phyloP scores from a whole-genome alignment of 2,329 filamentous ascomycete genomes.

The Colletotrichum somersetense region DNA sequence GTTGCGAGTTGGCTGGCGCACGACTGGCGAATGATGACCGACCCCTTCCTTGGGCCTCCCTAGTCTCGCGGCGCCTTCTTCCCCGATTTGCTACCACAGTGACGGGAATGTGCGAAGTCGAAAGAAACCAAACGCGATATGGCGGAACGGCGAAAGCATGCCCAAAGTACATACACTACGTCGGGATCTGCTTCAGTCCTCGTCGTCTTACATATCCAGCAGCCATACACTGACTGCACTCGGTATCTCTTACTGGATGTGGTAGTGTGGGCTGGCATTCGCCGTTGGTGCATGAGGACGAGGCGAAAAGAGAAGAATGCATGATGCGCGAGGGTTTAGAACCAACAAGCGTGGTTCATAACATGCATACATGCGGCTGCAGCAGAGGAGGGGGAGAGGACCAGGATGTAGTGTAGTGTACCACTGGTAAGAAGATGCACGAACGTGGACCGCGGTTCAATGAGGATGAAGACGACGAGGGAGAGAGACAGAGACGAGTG shows the following conservation, averaged over 20 bases:
- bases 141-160: background rate
- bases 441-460: conserved; percentile 2
- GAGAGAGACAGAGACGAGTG: background rate
- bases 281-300: conserved; percentile 30
- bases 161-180: no score
- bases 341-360: conserved; percentile 20
- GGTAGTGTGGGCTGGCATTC: conserved; percentile 3
- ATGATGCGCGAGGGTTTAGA: conserved; percentile 6
- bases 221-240: background rate
- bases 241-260: conserved; percentile 10
- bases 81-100: conserved; percentile 36
- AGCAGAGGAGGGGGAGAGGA: background rate
- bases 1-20: conserved; percentile 7
- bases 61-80: conserved; percentile 24
- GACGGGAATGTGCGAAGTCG: conserved; percentile 8
- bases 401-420: no score
- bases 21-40: conserved; percentile 19
- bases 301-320: conserved; percentile 15
- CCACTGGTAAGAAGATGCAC: background rate
- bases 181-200: background rate
- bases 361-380: conserved; percentile 11
- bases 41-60: background rate
- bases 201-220: background rate
- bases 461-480: background rate
- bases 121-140: conserved; percentile 9